phyloP scores from a whole-genome alignment of 176 grass and related monocot genomes.

The Microstegium vimineum region DNA sequence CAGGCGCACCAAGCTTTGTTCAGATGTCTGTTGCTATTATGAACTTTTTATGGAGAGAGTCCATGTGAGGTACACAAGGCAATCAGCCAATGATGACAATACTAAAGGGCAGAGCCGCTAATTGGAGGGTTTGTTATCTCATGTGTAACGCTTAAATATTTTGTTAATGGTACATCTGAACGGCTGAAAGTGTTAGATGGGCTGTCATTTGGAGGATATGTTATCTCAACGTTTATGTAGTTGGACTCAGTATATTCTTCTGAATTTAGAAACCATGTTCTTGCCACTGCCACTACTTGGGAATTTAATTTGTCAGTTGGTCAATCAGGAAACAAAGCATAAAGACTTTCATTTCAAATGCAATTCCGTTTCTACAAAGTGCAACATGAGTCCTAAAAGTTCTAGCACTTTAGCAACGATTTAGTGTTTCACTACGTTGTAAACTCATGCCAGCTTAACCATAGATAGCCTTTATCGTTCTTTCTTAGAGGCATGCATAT shows the following conservation, averaged over 20 bases:
- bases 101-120: not conserved
- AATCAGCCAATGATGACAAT: not conserved
- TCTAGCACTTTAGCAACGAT: not conserved
- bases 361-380: not conserved
- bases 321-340: not conserved
- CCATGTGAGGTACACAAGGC: conserved; percentile 9
- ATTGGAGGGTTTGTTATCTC: conserved; percentile 22
- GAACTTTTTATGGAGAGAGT: not conserved
- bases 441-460: not conserved
- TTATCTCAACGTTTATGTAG: not conserved
- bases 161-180: not conserved
- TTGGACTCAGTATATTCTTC: not conserved
- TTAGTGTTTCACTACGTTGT: not conserved
- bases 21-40: conserved; percentile 19
- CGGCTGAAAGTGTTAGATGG: not conserved
- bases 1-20: conserved; percentile 60
- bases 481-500: not conserved
- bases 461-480: not conserved
- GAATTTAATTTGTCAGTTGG: not conserved
- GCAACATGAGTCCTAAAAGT: not conserved
- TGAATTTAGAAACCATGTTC: not conserved
- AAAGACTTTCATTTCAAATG: not conserved
- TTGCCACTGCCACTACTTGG: not conserved
- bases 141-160: not conserved
- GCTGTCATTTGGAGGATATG: not conserved